These are phyloP conservation scores for Colletotrichum cordylinicola DNA, from an alignment of 2,329 filamentous ascomycete species.

Conservation along the genomic window DNA sequence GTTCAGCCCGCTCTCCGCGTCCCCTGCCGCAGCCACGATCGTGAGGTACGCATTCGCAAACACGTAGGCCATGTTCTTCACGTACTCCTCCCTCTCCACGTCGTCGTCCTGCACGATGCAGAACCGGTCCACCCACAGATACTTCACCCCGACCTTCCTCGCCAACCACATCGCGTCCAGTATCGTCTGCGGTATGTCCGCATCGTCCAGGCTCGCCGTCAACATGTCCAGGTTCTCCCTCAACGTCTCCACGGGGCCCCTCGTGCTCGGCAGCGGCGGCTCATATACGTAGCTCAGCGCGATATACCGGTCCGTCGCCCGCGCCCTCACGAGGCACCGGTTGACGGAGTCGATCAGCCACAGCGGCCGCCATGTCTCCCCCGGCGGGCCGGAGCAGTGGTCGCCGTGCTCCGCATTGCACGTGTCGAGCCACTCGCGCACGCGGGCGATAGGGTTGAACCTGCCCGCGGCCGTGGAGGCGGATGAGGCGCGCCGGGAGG, in stretches of 20 bases:
- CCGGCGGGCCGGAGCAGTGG: conserved; percentile 39
- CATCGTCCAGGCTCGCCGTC: conserved; percentile 38
- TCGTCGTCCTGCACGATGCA: conserved; percentile 52
- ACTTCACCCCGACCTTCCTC: conserved; percentile 46
- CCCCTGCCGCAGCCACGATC: conserved; percentile 47
- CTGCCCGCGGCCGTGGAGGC: conserved; percentile 26
- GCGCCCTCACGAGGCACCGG: conserved; percentile 41
- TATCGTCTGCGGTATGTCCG: conserved; percentile 45
- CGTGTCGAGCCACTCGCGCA: conserved; percentile 48
- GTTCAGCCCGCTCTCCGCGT: conserved; percentile 41
- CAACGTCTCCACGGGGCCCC: conserved; percentile 34
- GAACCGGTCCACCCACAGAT: conserved; percentile 52
- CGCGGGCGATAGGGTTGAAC: conserved; percentile 41
- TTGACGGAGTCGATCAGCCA: conserved; percentile 48
- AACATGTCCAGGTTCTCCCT: conserved; percentile 41
- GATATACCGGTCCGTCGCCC: conserved; percentile 45
- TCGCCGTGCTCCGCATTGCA: conserved; percentile 47
- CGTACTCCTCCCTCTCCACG: conserved; percentile 42
- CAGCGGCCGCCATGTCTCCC: conserved; percentile 41
- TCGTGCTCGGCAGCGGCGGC: conserved; percentile 25
- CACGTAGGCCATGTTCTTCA: conserved; percentile 50
- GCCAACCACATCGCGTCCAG: conserved; percentile 50
- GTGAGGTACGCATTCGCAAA: conserved; percentile 51
- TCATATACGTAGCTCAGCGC: conserved; percentile 54
- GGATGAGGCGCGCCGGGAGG: conserved; percentile 19